Percentiles rank a stretch among this genome's conserved stretches.
Evolutionary conservation across 2,329 filamentous ascomycete species (phyloP).

Genomic region (Cadophora malorum): DNA sequence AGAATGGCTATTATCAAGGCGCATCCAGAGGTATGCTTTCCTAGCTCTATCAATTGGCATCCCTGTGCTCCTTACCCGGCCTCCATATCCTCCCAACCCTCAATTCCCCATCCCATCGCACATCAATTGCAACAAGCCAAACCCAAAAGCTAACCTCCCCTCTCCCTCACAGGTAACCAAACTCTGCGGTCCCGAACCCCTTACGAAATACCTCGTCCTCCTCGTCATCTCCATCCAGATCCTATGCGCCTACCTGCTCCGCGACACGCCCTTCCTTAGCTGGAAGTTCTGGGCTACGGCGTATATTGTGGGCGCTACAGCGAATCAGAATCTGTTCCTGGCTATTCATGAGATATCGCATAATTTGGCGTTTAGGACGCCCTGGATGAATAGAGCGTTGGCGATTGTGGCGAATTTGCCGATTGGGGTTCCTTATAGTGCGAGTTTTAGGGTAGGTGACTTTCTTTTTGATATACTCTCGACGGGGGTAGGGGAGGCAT

Average conservation of each 20-base stretch:
- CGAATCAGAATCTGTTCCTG: conserved; percentile 98
- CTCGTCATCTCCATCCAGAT: conserved; percentile 85
- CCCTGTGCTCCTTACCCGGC: neutral
- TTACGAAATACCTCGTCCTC: conserved; percentile 92
- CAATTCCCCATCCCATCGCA: too few relatives aligned
- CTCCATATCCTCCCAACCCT: too few relatives aligned
- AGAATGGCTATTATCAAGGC: conserved; percentile 96
- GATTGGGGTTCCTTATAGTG: conserved; percentile 94
- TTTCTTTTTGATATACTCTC: too few relatives aligned
- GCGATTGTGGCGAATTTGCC: conserved; percentile 95
- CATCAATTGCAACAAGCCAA: neutral
- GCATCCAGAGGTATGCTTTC: conserved; percentile 80
- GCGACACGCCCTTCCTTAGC: conserved; percentile 79
- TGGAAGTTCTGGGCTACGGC: conserved; percentile 85
- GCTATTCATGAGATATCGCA: conserved; percentile 99
- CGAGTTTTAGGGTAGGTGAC: conserved; percentile 80
- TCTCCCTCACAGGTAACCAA: conserved; percentile 76
- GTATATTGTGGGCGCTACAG: conserved; percentile 90
- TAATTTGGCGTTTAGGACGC: conserved; percentile 89
- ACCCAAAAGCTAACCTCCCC: conserved; percentile 17
- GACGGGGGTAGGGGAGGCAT: neutral
- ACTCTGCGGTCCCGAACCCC: conserved; percentile 92
- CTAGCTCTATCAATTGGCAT: neutral
- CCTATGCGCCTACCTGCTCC: conserved; percentile 76
- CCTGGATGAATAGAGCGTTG: conserved; percentile 80